These are phyloP conservation scores for Eucalyptus shirleyi DNA, from an alignment of 345 rosid species.

Conservation along the genomic window DNA sequence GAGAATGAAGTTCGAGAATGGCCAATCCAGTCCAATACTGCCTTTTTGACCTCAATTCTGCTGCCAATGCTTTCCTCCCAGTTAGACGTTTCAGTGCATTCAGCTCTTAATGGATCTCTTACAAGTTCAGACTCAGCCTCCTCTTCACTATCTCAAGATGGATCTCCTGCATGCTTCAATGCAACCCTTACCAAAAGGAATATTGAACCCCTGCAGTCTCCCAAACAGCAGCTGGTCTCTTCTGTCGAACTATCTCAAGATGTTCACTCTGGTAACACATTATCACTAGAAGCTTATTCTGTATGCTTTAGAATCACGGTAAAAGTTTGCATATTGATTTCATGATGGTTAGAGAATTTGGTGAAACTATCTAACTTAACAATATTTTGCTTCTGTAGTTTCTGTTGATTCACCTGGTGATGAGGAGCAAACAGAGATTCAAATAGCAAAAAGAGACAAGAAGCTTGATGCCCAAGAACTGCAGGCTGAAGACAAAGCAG, in stretches of 20 bases:
- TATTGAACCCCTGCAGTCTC: not conserved
- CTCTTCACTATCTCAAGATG: not conserved
- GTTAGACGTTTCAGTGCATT: not conserved
- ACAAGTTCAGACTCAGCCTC: not conserved
- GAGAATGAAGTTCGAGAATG: not conserved
- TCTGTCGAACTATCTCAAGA: not conserved
- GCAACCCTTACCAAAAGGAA: not conserved
- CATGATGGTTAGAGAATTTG: no score
- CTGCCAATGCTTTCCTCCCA: not conserved
- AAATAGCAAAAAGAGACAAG: no score
- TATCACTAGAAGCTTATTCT: no score
- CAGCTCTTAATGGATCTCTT: not conserved
- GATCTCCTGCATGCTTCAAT: not conserved
- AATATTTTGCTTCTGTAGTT: slow-evolving; percentile 21
- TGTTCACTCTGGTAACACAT: no score
- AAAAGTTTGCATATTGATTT: no score
- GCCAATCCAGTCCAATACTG: not conserved
- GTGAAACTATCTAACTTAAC: no score
- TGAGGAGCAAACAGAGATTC: slow-evolving; percentile 54
- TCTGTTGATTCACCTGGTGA: slow-evolving; percentile 36
- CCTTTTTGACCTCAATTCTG: not conserved
- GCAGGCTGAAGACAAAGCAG: no score
- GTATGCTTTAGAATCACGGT: no score
- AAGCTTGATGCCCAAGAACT: no score
- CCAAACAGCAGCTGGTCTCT: not conserved